Conservation (phyloP, 805 yeast genomes). For the Metschnikowia koreensis region DNA sequence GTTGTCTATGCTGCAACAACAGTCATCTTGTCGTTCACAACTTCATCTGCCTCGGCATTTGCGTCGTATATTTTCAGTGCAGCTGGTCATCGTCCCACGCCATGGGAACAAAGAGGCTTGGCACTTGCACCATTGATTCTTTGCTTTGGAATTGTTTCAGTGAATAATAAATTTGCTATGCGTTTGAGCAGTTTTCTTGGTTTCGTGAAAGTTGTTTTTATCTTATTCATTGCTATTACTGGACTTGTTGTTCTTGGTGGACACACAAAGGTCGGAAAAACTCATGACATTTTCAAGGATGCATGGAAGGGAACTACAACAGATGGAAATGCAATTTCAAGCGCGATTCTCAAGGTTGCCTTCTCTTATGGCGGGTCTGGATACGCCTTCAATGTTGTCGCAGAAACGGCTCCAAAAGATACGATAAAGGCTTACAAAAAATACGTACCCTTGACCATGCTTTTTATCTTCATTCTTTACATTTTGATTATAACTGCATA, state of each 20-base stretch:
- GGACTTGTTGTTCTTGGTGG: conserved; percentile 40
- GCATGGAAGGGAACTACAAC: conserved; percentile 42
- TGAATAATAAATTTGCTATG: conserved; percentile 29
- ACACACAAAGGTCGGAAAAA: conserved; percentile 30
- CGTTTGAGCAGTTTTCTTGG: conserved; percentile 33
- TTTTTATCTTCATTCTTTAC: conserved; percentile 31
- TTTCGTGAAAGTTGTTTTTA: conserved; percentile 32
- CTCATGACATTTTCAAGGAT: conserved; percentile 34
- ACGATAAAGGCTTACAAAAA: conserved; percentile 25
- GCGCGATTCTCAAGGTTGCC: conserved; percentile 43
- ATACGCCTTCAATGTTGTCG: conserved; percentile 39
- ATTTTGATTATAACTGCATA: conserved; percentile 33
- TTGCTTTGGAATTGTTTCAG: conserved; percentile 21
- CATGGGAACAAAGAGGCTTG: conserved; percentile 38
- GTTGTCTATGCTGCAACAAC: conserved; percentile 39
- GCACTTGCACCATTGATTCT: conserved; percentile 32
- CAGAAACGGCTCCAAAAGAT: conserved; percentile 27
- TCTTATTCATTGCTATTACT: conserved; percentile 33
- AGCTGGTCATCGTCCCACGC: conserved; percentile 26
- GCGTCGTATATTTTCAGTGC: conserved; percentile 34
- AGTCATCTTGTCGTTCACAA: conserved; percentile 37
- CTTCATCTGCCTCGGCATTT: conserved; percentile 38
- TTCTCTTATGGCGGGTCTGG: conserved; percentile 43
- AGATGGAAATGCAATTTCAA: conserved; percentile 42
- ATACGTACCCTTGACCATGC: conserved; percentile 32